Base-by-base conservation (phyloP, 805 yeast species). In the Zygotorulaspora florentina region DNA sequence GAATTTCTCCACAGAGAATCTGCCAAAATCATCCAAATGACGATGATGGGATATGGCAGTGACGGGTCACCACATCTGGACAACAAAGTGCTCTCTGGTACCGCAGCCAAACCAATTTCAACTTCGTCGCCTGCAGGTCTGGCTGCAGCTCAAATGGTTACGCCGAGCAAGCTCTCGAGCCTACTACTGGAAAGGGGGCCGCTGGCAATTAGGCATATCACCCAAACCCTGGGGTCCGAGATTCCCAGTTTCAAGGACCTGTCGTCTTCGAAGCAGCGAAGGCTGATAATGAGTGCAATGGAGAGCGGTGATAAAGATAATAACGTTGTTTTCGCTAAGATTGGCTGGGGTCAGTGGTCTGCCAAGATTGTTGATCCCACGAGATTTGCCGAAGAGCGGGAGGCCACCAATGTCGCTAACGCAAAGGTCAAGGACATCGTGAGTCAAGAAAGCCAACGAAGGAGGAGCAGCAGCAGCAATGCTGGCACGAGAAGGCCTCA, bases 261-360 rank as follows among this genome's bases (percentile, higher is more conserved):
- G 46, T 85, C 95, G 1, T 73, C 88, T 16, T 86, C 95, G 9
- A 90, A 90, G 61, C 96, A 90, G 67, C 76, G 97, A 60, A 74
- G 97, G 48, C 75, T 90, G 46, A 90, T 90, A 26, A 90, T 90
- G 83, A 81, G 89, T 11, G 93, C 90, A 33, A 76, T 90, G 67
- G 96, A 88, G 56, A 76, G 79, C 52, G 85, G 86, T 8, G 82
- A 79, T 45, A 74, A 76, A 47, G 63, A 63, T 6, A 60, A 69
- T 38, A 62, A 68, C 5, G 82, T 85, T 35, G 78, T 84, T 12
- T 90, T 90, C 68, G 95, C 88, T 59, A 90, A 90, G 68, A 88
- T 90, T 27, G 96, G 97, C 17, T 90, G 98, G 98, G 98, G 98
- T 48, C 95, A 90, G 64, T 90, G 98, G 98, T 52, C 62, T 18